phyloP scores from a whole-genome alignment of 306 rosid genomes.

The Citrullus mucosospermus region DNA sequence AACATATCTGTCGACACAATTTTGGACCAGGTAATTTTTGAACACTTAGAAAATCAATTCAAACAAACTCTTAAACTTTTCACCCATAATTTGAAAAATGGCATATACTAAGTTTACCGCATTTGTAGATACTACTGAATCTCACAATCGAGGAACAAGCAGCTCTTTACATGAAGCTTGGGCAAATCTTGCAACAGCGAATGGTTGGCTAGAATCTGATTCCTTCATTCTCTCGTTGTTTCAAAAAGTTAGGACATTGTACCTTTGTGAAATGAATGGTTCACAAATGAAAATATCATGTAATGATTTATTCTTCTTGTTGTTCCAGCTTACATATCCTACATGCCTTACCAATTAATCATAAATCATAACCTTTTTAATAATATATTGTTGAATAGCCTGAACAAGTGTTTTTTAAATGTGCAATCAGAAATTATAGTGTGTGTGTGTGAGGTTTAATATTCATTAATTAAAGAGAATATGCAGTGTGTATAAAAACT shows the following conservation, averaged over 20 bases:
- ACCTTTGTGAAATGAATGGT: slow-evolving; percentile 1
- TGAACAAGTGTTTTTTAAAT: neutral
- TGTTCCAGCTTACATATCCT: neutral
- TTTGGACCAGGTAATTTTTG: slow-evolving; percentile 52
- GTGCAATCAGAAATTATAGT: neutral
- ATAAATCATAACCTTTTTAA: neutral
- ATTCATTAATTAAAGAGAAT: neutral
- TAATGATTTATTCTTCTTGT: neutral
- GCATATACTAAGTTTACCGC: neutral
- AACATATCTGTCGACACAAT: slow-evolving; percentile 66
- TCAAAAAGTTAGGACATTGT: neutral
- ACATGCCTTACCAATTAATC: neutral
- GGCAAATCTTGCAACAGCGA: slow-evolving; percentile 60
- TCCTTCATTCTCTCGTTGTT: neutral
- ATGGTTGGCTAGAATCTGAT: slow-evolving; percentile 13
- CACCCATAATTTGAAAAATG: neutral
- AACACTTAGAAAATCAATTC: no score
- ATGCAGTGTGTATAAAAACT: neutral
- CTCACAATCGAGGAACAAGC: slow-evolving; percentile 73
- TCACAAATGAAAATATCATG: neutral
- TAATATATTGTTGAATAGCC: neutral
- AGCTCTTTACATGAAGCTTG: slow-evolving; percentile 56
- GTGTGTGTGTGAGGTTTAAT: neutral
- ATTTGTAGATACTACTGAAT: slow-evolving; percentile 62
- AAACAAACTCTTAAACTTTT: no score